Conservation (phyloP, 306 rosid genomes). For the Cucumis sativus region Cucumber_9930_V3 NC_026656.2:3928501-3929000, state of each 20-base stretch:
- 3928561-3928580: neutral
- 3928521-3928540: neutral
- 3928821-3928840: conserved; percentile 23
- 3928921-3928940: neutral
- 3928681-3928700: conserved; percentile 49
- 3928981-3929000: neutral
- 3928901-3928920: neutral
- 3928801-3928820: conserved; percentile 98
- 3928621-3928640: neutral
- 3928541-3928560: neutral
- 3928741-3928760: conserved; percentile 93
- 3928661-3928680: conserved; percentile 88
- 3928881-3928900: neutral
- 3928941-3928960: too few species aligned
- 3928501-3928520: neutral
- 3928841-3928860: neutral
- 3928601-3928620: neutral
- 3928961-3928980: neutral
- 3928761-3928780: conserved; percentile 97
- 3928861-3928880: neutral
- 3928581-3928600: neutral
- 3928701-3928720: conserved; percentile 65
- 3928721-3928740: conserved; percentile 94
- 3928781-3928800: conserved; percentile 77
- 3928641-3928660: conserved; percentile 37